Percentiles rank a stretch among this genome's conserved stretches.
These are phyloP conservation scores for Aspergillus hancockii DNA, from an alignment of 495 filamentous ascomycete species.

Conservation along the genomic window DNA sequence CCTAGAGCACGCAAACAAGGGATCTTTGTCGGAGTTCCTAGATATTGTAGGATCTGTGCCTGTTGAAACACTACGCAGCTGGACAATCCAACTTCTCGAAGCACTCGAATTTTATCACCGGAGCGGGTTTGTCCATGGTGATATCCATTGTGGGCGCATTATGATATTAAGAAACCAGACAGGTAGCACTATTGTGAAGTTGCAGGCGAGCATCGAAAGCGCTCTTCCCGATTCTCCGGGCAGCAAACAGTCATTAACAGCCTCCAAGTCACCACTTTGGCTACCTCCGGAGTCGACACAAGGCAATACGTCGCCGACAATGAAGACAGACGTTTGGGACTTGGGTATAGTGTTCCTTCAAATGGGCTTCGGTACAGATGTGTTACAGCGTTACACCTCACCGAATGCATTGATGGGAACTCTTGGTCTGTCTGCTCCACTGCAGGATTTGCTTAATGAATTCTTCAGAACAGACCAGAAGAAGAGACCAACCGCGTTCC, in stretches of 20 bases:
- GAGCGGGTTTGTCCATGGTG: slow-evolving; percentile 77
- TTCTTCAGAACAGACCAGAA: slow-evolving; percentile 81
- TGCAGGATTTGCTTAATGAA: slow-evolving; percentile 76
- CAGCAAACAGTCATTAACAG: slow-evolving; percentile 47
- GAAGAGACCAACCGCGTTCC: slow-evolving; percentile 85
- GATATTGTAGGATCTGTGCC: slow-evolving; percentile 73
- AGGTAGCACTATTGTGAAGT: slow-evolving; percentile 47
- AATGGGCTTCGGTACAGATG: slow-evolving; percentile 87
- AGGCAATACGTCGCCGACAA: slow-evolving; percentile 57
- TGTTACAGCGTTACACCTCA: slow-evolving; percentile 74
- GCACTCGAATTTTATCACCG: slow-evolving; percentile 83
- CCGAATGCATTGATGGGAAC: slow-evolving; percentile 64
- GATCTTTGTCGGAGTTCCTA: slow-evolving; percentile 78
- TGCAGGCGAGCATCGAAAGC: slow-evolving; percentile 45
- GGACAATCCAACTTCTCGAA: slow-evolving; percentile 89
- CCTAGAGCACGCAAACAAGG: slow-evolving; percentile 76
- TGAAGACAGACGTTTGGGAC: slow-evolving; percentile 93
- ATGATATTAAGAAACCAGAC: slow-evolving; percentile 55
- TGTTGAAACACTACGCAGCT: slow-evolving; percentile 71
- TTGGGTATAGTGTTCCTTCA: slow-evolving; percentile 87
- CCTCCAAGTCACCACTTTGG: slow-evolving; percentile 79
- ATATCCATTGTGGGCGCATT: slow-evolving; percentile 74
- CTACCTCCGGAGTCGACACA: slow-evolving; percentile 75
- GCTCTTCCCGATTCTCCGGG: slow-evolving; percentile 34
- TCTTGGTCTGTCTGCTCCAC: slow-evolving; percentile 68